A percentile compares a stretch with the other conserved stretches of the same genome.
phyloP scores from a whole-genome alignment of 306 rosid species.

The Vigna angularis region DNA sequence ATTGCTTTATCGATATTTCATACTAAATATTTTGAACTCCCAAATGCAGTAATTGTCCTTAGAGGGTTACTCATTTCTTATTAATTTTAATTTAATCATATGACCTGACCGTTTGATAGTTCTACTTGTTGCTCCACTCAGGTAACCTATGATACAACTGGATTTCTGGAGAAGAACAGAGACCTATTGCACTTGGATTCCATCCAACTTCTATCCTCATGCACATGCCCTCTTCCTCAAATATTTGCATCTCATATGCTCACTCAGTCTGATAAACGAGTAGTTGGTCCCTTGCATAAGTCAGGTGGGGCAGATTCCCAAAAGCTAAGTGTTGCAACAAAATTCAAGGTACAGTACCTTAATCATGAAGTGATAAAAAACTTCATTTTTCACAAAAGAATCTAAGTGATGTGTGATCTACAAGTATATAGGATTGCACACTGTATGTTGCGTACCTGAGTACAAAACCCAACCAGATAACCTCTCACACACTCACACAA shows the following conservation, averaged over 20 bases:
- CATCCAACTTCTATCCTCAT: conserved; percentile 90
- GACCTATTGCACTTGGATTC: conserved; percentile 94
- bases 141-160: conserved; percentile 93
- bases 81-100: conserved; percentile 35
- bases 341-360: conserved; percentile 75
- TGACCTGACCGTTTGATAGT: conserved; percentile 55
- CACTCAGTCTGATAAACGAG: conserved; percentile 81
- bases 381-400: conserved; percentile 13
- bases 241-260: conserved; percentile 89
- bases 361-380: conserved; percentile 31
- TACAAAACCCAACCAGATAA: too few species aligned
- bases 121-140: conserved; percentile 58
- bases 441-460: too few species aligned
- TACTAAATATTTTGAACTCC: not conserved
- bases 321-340: conserved; percentile 95
- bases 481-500: too few species aligned
- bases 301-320: conserved; percentile 97
- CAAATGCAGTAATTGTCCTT: not conserved
- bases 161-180: conserved; percentile 96
- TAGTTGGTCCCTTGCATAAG: conserved; percentile 81
- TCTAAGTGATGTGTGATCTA: not conserved
- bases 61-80: conserved; percentile 8
- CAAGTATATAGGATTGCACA: not conserved
- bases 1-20: conserved; percentile 24
- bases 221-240: conserved; percentile 89